Evolutionary conservation across 1,284 basidiomycete species (phyloP), one percentile per base, ranked within the genome.

Genomic region (Leccinum solheimii): DNA sequence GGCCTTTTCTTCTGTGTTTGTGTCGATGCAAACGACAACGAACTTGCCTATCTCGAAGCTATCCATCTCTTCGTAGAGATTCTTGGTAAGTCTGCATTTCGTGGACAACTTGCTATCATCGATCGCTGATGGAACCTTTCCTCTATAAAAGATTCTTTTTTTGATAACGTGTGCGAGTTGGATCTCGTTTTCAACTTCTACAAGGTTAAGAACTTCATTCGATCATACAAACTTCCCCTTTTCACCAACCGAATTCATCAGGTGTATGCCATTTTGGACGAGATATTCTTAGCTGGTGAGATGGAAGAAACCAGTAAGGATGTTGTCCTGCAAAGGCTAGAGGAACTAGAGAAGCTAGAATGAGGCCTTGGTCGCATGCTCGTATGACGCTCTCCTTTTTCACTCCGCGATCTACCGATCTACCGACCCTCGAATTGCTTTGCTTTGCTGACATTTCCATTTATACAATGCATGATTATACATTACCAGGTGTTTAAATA

Each of bases 151-250:
- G 96, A 98, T 73, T 89, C 95, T 0, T 98, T 98, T 80, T 99
- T 99, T 73, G 94, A 97, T 75, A 98, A 98, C 70, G 97, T 99
- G 1, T 98, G 96, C 79, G 96, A 98, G 76, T 83, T 98, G 19
- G 90, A 99, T 72, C 84, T 99, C 3, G 97, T 99, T 2, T 99
- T 98, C 81, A 98, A 98, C 72, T 99, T 99, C 76, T 98, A 98
- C 80, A 98, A 98, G 82, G 95, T 90, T 32, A 32, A 76, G 21
- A 53, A 52, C 27, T 3, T 38, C 55, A 13, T 49, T 62, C 40
- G 11, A 38, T 30, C n/a, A 43, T 57, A 40, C 30, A 45, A n/a
- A 5, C 50, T 38, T 19, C 64, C 55, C 32, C 61, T 64, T 59
- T 55, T 57, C 45, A 52, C 49, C 32, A 27, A 59, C 48, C 1